Evolutionary conservation across 805 yeast genomes (phyloP).

Genomic region (Suhomyces pyralidae): DNA sequence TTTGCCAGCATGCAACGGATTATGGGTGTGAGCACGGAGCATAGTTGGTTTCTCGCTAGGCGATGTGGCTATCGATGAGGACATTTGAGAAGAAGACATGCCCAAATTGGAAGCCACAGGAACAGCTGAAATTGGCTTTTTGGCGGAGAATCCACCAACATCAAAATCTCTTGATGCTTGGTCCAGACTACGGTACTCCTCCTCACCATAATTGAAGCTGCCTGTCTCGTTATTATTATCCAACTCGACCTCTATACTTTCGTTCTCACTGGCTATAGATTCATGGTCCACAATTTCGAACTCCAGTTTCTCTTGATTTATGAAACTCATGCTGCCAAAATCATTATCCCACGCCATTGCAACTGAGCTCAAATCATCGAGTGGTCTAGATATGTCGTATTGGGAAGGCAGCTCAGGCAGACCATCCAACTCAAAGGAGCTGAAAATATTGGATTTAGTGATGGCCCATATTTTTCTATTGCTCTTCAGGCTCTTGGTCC

Average conservation of each 20-base stretch:
- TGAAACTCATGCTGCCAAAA: slow-evolving; percentile 46
- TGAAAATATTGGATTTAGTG: slow-evolving; percentile 38
- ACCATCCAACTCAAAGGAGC: slow-evolving; percentile 31
- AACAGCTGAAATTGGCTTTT: slow-evolving; percentile 10
- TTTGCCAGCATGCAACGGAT: slow-evolving; percentile 14
- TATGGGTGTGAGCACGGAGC: slow-evolving; percentile 18
- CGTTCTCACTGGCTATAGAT: slow-evolving; percentile 9
- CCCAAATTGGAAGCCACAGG: slow-evolving; percentile 14
- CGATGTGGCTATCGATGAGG: slow-evolving; percentile 12
- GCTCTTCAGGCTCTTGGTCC: slow-evolving; percentile 29
- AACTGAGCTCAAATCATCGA: slow-evolving; percentile 51
- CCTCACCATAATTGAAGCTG: slow-evolving; percentile 2
- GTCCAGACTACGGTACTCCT: slow-evolving; percentile 5
- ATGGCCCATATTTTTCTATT: slow-evolving; percentile 37
- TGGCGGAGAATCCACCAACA: neutral
- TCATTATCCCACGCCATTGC: slow-evolving; percentile 57
- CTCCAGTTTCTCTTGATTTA: slow-evolving; percentile 48
- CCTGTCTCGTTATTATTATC: neutral
- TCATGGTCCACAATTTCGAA: slow-evolving; percentile 25
- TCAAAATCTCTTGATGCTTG: neutral
- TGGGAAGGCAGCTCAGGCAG: slow-evolving; percentile 5
- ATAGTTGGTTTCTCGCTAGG: slow-evolving; percentile 20
- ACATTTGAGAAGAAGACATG: neutral
- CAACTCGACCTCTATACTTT: slow-evolving; percentile 10
- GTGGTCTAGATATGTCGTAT: slow-evolving; percentile 30